A percentile compares a stretch with the other conserved stretches of the same genome.
Evolutionary conservation across 495 filamentous ascomycete genomes (phyloP).

Genomic region (Aspergillus incahuasiensis): DNA sequence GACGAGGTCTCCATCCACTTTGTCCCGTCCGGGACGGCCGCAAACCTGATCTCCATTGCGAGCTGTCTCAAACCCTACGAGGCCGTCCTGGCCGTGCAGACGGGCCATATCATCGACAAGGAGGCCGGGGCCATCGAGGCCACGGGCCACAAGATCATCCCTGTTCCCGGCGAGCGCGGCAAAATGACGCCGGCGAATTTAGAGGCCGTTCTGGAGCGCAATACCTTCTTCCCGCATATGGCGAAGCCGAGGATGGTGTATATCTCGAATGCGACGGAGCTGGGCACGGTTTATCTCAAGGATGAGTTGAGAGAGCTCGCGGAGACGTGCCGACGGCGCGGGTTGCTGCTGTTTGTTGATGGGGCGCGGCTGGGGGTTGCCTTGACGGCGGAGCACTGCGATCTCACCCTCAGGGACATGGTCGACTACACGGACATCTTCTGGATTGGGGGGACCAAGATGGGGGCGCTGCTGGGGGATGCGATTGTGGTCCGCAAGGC

Average conservation of each 20-base stretch:
- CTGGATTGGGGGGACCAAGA: conserved; percentile 46
- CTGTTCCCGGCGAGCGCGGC: conserved; percentile 33
- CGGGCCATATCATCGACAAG: conserved; percentile 41
- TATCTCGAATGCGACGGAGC: conserved; percentile 41
- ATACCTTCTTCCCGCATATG: conserved; percentile 42
- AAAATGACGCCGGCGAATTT: conserved; percentile 39
- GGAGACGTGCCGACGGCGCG: conserved; percentile 28
- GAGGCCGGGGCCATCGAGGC: conserved; percentile 44
- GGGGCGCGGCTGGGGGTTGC: conserved; percentile 40
- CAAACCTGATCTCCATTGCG: conserved; percentile 42
- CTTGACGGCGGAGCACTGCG: conserved; percentile 28
- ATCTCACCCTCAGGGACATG: conserved; percentile 34
- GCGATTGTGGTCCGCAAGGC: conserved; percentile 35
- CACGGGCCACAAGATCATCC: conserved; percentile 43
- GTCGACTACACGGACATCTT: conserved; percentile 40
- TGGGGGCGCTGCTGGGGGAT: conserved; percentile 40
- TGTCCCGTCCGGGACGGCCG: conserved; percentile 41
- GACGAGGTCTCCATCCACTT: conserved; percentile 43
- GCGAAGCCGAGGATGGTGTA: conserved; percentile 42
- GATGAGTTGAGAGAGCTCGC: conserved; percentile 30
- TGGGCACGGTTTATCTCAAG: conserved; percentile 39
- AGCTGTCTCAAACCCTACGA: conserved; percentile 42
- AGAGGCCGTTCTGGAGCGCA: conserved; percentile 31
- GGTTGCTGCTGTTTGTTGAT: conserved; percentile 37
- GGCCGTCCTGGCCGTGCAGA: conserved; percentile 38